phyloP scores from a whole-genome alignment of 805 yeast genomes.

The Starmerella gropengiesseri region DNA sequence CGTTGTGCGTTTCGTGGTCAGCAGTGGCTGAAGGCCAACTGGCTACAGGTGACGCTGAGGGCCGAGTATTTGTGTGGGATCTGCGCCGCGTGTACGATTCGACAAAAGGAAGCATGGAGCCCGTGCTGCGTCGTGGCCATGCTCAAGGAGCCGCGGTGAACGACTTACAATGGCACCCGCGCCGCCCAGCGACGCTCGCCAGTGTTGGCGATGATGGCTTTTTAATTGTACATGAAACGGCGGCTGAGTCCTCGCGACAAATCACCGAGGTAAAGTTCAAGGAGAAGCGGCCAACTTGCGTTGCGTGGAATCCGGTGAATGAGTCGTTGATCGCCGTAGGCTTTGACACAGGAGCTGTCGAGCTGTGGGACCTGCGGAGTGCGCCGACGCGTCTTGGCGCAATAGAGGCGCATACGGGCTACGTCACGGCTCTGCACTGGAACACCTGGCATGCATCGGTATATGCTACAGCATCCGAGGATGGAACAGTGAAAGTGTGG shows the following conservation, averaged over 20 bases:
- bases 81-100: conserved; percentile 34
- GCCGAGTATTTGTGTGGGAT: conserved; percentile 59
- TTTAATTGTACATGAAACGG: conserved; percentile 13
- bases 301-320: conserved; percentile 50
- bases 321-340: conserved; percentile 57
- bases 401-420: conserved; percentile 35
- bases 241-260: neutral
- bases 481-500: conserved; percentile 37
- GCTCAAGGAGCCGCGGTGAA: conserved; percentile 47
- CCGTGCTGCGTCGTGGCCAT: conserved; percentile 21
- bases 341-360: conserved; percentile 44
- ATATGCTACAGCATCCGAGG: conserved; percentile 55
- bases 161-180: conserved; percentile 58
- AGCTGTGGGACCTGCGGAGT: conserved; percentile 56
- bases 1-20: conserved; percentile 69
- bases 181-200: conserved; percentile 51
- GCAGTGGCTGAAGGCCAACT: conserved; percentile 49
- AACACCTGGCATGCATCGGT: conserved; percentile 46
- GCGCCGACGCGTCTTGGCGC: conserved; percentile 22
- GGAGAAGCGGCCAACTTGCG: conserved; percentile 37
- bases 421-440: conserved; percentile 64
- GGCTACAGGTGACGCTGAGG: conserved; percentile 50
- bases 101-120: conserved; percentile 25
- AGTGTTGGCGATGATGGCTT: conserved; percentile 53
- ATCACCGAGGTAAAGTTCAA: neutral